These are phyloP conservation scores for Vachellia collinsii DNA, from an alignment of 306 rosid genomes.

Conservation along the genomic window DNA sequence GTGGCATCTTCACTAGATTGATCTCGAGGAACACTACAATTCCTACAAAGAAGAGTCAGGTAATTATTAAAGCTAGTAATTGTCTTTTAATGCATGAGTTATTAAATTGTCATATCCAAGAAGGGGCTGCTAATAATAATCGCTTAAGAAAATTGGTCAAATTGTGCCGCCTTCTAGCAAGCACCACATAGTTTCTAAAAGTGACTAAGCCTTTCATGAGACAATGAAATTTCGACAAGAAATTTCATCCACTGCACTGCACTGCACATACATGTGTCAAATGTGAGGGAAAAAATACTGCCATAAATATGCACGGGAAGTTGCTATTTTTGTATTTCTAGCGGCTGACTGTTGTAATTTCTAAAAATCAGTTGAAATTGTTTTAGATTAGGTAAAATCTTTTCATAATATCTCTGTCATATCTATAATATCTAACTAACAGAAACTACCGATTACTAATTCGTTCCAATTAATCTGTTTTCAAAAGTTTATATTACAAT, in stretches of 20 bases:
- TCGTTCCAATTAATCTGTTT: background rate
- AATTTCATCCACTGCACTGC: background rate
- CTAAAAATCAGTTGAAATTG: background rate
- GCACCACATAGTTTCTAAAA: background rate
- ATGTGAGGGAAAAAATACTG: background rate
- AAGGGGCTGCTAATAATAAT: background rate
- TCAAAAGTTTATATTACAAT: no score
- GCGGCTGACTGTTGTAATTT: background rate
- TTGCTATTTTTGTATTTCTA: background rate
- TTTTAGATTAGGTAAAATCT: background rate
- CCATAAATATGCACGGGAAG: background rate
- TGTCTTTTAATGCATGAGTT: background rate
- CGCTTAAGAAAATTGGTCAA: background rate
- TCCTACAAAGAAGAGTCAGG: slow-evolving; percentile 92
- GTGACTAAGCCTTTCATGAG: background rate
- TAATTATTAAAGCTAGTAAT: slow-evolving; percentile 8
- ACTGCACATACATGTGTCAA: background rate
- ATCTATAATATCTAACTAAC: background rate
- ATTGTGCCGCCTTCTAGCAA: background rate
- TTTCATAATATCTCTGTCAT: slow-evolving; percentile 16
- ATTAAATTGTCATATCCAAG: background rate
- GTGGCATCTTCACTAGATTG: slow-evolving; percentile 83
- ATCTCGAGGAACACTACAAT: slow-evolving; percentile 77
- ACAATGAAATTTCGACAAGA: background rate
- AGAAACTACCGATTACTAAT: background rate